Evolutionary conservation across 2,329 filamentous ascomycete genomes (phyloP), one percentile per base, ranked within the genome.

Genomic region (Sarocladium kiliense): DNA sequence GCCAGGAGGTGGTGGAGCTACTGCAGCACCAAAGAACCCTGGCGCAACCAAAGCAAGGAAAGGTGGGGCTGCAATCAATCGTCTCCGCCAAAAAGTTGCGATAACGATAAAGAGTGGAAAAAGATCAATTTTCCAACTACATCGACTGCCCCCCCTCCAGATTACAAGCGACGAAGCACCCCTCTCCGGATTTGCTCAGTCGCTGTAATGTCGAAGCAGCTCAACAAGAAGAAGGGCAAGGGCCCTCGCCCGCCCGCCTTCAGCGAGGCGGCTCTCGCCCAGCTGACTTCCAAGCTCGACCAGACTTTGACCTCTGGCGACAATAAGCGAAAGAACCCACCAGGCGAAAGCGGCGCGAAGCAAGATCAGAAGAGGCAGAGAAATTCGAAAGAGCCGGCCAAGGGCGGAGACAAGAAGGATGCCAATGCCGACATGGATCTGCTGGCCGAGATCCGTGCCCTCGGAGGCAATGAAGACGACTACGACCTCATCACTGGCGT

Each of bases 381-480:
- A 56, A 71, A 69, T 49, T 63, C 62, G 1, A 50, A 57, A 9
- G 50, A 57, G 23, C 60, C 54, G 25, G 56, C 61, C 47, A 69
- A 65, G 61, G 19, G 27, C 34, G 30, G 45, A n/a, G 54, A 54
- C 16, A 61, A 65, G 11, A 61, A 67, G n/a, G 70, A 72, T 30
- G 65, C 68, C 12, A 70, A 72, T 27, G 65, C 68, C 12, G 25
- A 53, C 36, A 39, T 53, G 50, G 50, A 53, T 19, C 71, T 88
- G 3, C 70, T 88, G 7, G 77, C 82, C 55, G 85, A 88, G 63
- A 88, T 88, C 58, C 74, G 77, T 59, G 82, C 81, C 14, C 72
- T 88, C 1, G 85, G 84, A 3, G 85, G 85, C 14, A 82, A 86
- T 54, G 81, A 87, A 66, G 76, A 82, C 41, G 85, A 88, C 59